Evolutionary conservation across 2,329 filamentous ascomycete genomes (phyloP).

Genomic region (Leptographium flavum): DNA sequence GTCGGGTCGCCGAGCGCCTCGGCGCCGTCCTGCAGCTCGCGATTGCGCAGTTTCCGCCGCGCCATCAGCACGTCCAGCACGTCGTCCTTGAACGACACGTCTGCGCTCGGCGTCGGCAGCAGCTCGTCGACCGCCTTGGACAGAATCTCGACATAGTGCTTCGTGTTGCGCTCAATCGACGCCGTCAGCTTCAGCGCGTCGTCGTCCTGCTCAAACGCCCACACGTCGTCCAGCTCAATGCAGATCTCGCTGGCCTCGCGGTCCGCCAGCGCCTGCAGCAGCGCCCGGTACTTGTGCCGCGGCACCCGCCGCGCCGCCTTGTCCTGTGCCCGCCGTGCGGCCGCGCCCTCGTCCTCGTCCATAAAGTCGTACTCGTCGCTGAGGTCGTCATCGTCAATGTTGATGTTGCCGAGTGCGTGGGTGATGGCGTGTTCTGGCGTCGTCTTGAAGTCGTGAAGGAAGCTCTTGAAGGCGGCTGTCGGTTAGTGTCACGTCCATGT

Average conservation of each 20-base stretch:
- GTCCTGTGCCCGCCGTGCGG: constrained; percentile 33
- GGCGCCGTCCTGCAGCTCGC: constrained; percentile 53
- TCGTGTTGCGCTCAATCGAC: constrained; percentile 79
- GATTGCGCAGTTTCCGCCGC: constrained; percentile 75
- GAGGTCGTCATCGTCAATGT: constrained; percentile 73
- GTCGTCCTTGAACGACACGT: constrained; percentile 92
- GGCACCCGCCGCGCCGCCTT: constrained; percentile 37
- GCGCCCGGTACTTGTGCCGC: constrained; percentile 75
- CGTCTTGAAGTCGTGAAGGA: constrained; percentile 78
- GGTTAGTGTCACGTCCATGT: neutral
- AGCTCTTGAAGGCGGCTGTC: constrained; percentile 69
- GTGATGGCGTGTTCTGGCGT: constrained; percentile 56
- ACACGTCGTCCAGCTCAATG: constrained; percentile 81
- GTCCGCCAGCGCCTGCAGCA: constrained; percentile 78
- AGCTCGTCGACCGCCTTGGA: constrained; percentile 77
- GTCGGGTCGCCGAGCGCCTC: constrained; percentile 52
- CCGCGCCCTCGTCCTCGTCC: constrained; percentile 59
- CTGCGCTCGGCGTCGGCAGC: constrained; percentile 63
- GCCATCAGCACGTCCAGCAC: constrained; percentile 95
- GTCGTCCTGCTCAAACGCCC: constrained; percentile 53
- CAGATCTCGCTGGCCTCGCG: constrained; percentile 61
- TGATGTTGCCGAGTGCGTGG: constrained; percentile 70
- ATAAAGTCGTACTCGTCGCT: constrained; percentile 90
- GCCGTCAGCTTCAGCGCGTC: constrained; percentile 58
- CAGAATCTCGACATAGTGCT: constrained; percentile 88